Evolutionary conservation across 1,139 yeast species (phyloP).

Genomic region (Debaryomycetaceae sp.): DNA sequence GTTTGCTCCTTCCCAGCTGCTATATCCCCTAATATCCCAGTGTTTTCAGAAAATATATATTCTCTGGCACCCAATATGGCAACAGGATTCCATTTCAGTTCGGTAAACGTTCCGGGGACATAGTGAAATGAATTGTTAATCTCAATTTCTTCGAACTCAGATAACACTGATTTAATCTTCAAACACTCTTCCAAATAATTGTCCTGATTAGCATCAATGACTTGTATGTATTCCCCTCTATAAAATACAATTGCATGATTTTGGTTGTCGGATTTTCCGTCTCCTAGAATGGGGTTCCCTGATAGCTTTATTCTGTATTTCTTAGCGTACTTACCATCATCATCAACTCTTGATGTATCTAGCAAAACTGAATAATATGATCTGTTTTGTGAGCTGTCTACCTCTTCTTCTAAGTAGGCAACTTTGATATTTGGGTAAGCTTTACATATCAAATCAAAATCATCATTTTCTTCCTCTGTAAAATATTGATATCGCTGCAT

Average conservation of each 20-base stretch:
- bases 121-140: conserved; percentile 31
- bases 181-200: conserved; percentile 54
- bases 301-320: conserved; percentile 46
- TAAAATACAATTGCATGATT: conserved; percentile 48
- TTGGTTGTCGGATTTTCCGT: conserved; percentile 57
- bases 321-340: conserved; percentile 32
- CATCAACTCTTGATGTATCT: conserved; percentile 40
- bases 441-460: conserved; percentile 32
- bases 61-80: conserved; percentile 56
- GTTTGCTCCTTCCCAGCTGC: conserved; percentile 61
- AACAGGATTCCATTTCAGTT: conserved; percentile 31
- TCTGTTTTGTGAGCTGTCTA: conserved; percentile 19
- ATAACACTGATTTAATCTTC: conserved; percentile 47
- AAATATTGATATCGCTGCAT: conserved; percentile 41
- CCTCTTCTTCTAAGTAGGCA: conserved; percentile 37
- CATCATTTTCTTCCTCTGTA: conserved; percentile 32
- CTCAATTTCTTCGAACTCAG: conserved; percentile 47
- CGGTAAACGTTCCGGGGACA: conserved; percentile 17
- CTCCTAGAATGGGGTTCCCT: conserved; percentile 55
- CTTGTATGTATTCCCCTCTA: conserved; percentile 53
- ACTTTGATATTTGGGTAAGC: conserved; percentile 48
- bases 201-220: conserved; percentile 56
- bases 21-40: conserved; percentile 52
- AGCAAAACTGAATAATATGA: conserved; percentile 33
- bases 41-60: conserved; percentile 52